Evolutionary conservation across 2,329 filamentous ascomycete genomes (phyloP), one percentile per base, ranked within the genome.

Genomic region (Triangularia setosa): DNA sequence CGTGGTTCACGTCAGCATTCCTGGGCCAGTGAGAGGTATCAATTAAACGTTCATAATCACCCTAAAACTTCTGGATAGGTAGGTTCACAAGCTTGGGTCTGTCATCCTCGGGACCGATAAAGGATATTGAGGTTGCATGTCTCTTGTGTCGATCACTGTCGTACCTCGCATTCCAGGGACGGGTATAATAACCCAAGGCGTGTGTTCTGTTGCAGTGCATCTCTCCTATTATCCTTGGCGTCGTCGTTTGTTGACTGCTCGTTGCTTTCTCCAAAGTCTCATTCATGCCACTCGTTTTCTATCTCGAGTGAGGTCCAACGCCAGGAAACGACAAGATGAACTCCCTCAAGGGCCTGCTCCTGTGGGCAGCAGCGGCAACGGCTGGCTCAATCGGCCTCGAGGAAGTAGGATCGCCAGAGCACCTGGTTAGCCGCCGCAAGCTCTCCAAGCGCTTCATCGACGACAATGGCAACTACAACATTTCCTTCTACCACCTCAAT

Each of bases 401-500:
- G 52, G 52, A 55, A 9, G 40, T 48, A 6, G 40, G 40, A 21
- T 48, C 40, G 6, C 40, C 40, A 9, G 82, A 85, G 70, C 77
- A 77, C 12, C 76, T 86, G 25, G 77, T 80, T 70, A 85, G 81
- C 73, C 77, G 76, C 68, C 79, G 79, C 33, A 65, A 64, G 35
- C 68, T 83, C 48, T 69, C 72, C 48, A 85, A 83, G 76, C 81
- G 83, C 33, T 81, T 79, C 65, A 74, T 82, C 56, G 79, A 84
- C 68, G 73, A 74, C 24, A 72, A 78, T 3, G 82, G 82, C 35
- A 79, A 85, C 69, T 84, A 80, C 72, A 85, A 85, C 71, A 81
- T 86, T 64, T 84, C 86, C 6, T 88, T 89, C 77, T 89, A 88
- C 76, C 87, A 90, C 73, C 81, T 90, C 79, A 90, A 90, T 71